Percentiles rank a stretch among this genome's conserved stretches.
Evolutionary conservation across 2,329 filamentous ascomycete species (phyloP).

Genomic region (Blastomyces percursus): DNA sequence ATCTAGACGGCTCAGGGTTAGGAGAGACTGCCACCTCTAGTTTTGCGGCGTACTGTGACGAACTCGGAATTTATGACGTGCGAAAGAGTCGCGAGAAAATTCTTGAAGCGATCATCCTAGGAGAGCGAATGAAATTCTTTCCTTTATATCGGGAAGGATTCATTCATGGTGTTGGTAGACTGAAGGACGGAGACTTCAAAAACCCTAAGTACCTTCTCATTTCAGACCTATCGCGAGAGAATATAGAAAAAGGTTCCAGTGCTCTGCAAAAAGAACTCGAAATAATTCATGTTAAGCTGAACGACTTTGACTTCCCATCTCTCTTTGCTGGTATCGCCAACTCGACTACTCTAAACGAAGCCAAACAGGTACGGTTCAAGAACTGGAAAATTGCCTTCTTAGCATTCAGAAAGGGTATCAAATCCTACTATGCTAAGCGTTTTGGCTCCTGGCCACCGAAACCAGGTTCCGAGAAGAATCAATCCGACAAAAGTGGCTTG

Average conservation of each 20-base stretch:
- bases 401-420: slow-evolving; percentile 61
- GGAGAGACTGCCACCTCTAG: slow-evolving; percentile 47
- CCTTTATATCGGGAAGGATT: slow-evolving; percentile 85
- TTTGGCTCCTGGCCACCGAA: slow-evolving; percentile 83
- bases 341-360: slow-evolving; percentile 65
- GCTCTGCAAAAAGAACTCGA: slow-evolving; percentile 65
- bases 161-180: slow-evolving; percentile 80
- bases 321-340: slow-evolving; percentile 80
- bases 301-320: slow-evolving; percentile 82
- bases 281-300: slow-evolving; percentile 60
- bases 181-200: slow-evolving; percentile 57
- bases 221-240: slow-evolving; percentile 58
- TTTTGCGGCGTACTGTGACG: slow-evolving; percentile 56
- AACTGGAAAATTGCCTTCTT: slow-evolving; percentile 67
- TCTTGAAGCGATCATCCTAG: slow-evolving; percentile 76
- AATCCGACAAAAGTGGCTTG: slow-evolving; percentile 72
- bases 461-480: slow-evolving; percentile 82
- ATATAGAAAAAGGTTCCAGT: slow-evolving; percentile 70
- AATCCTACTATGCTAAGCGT: slow-evolving; percentile 56
- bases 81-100: slow-evolving; percentile 76
- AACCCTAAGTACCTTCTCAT: slow-evolving; percentile 61
- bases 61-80: slow-evolving; percentile 67
- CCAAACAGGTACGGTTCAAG: slow-evolving; percentile 70
- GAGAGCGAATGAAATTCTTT: slow-evolving; percentile 72
- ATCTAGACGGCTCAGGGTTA: slow-evolving; percentile 52